Conservation (phyloP, 192 early-diverging fungal species). For the Coemansia guatemalensis region DNA sequence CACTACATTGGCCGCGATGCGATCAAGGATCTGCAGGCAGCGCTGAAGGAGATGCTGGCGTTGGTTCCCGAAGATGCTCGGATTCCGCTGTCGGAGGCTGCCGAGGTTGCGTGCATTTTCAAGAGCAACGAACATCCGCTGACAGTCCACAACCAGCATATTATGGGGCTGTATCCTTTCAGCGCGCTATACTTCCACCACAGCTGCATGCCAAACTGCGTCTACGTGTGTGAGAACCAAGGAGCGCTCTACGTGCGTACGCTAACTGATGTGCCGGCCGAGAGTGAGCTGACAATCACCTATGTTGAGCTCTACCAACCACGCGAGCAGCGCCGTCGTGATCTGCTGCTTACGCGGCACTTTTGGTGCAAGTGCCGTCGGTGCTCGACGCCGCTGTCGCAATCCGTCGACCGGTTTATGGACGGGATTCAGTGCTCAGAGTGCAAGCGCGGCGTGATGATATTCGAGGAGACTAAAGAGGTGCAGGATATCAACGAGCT, state of each 20-base stretch:
- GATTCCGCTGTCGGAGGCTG: constrained; percentile 50
- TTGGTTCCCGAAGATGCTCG: constrained; percentile 38
- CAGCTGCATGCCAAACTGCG: constrained; percentile 73
- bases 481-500: constrained; percentile 62
- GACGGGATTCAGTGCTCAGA: constrained; percentile 64
- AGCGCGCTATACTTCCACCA: constrained; percentile 73
- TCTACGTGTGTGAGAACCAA: constrained; percentile 57
- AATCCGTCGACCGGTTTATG: constrained; percentile 69
- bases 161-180: constrained; percentile 69
- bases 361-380: constrained; percentile 79
- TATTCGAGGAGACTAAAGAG: constrained; percentile 61
- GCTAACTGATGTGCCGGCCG: constrained; percentile 54
- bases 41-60: constrained; percentile 46
- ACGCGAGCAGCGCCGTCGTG: constrained; percentile 68
- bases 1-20: constrained; percentile 45
- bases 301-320: constrained; percentile 73
- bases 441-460: constrained; percentile 58
- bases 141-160: constrained; percentile 57
- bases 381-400: constrained; percentile 61
- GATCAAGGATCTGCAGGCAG: constrained; percentile 38
- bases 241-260: constrained; percentile 65
- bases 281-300: constrained; percentile 62
- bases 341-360: constrained; percentile 64
- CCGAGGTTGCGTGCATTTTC: constrained; percentile 60
- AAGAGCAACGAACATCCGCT: constrained; percentile 66